A percentile compares a stretch with the other conserved stretches of the same genome.
These are phyloP conservation scores for Psilocybe tampanensis DNA, from an alignment of 768 basidiomycete species.

Conservation along the genomic window DNA sequence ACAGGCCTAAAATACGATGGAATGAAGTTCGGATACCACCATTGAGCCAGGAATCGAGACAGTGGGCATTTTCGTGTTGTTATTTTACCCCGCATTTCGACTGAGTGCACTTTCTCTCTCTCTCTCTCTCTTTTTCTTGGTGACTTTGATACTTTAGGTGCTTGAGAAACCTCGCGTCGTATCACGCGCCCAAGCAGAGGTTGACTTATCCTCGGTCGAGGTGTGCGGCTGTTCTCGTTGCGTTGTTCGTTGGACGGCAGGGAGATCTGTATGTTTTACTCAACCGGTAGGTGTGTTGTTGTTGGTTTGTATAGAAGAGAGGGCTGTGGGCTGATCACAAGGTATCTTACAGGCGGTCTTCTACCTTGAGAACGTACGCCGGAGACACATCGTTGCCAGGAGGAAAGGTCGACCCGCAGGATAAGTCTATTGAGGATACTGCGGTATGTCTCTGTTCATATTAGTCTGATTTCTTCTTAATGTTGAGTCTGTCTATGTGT, in stretches of 20 bases:
- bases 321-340: no score
- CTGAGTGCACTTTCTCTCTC: neutral
- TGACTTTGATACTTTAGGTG: conserved; percentile 42
- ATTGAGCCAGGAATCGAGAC: conserved; percentile 52
- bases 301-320: neutral
- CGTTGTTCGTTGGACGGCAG: conserved; percentile 79
- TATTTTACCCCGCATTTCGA: neutral
- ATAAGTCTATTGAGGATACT: conserved; percentile 73
- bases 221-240: conserved; percentile 79
- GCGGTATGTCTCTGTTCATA: conserved; percentile 57
- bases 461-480: neutral
- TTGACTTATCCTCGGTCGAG: conserved; percentile 56
- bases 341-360: conserved; percentile 57
- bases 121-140: no score
- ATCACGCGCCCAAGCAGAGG: conserved; percentile 42
- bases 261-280: conserved; percentile 87
- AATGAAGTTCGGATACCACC: conserved; percentile 46
- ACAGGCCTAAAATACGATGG: conserved; percentile 44
- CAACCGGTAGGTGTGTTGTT: conserved; percentile 59
- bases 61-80: conserved; percentile 30
- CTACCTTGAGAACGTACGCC: conserved; percentile 73
- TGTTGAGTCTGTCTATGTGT: neutral
- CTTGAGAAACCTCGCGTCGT: conserved; percentile 53
- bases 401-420: conserved; percentile 74
- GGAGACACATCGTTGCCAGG: conserved; percentile 91